A percentile compares a stretch with the other conserved stretches of the same genome.
These are phyloP conservation scores for Trichoderma aggressivum DNA, from an alignment of 2,329 filamentous ascomycete species.

Conservation along the genomic window DNA sequence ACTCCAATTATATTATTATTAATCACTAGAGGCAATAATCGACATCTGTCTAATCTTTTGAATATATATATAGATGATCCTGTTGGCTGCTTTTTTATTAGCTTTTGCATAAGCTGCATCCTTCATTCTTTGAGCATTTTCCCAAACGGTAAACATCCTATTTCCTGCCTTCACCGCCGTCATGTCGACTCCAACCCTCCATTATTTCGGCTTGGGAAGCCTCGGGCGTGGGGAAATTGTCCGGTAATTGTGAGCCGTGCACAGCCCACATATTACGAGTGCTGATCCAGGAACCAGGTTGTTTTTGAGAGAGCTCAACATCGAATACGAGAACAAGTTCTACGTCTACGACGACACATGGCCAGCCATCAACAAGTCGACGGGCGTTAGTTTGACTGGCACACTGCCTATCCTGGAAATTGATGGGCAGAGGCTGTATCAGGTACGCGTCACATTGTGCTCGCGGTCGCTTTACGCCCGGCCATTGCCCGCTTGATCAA, in stretches of 20 bases:
- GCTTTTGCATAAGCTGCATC: not conserved
- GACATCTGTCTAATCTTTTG: not conserved
- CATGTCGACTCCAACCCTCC: not conserved
- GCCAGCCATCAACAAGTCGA: constrained; percentile 26
- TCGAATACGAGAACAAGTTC: constrained; percentile 26
- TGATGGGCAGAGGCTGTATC: constrained; percentile 29
- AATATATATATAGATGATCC: not conserved
- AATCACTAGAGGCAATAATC: not conserved
- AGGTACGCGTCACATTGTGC: constrained; percentile 17
- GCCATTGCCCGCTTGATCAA: constrained; percentile 20
- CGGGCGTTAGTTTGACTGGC: constrained; percentile 30
- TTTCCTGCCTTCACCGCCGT: not conserved
- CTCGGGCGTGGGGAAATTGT: constrained; percentile 9
- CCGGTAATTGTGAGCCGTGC: not conserved
- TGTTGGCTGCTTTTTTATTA: not conserved
- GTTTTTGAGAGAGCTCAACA: constrained; percentile 20
- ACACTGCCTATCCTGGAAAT: constrained; percentile 36
- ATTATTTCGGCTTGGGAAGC: constrained; percentile 6
- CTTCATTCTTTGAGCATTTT: not conserved
- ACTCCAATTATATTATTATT: not conserved
- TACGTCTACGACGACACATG: constrained; percentile 29
- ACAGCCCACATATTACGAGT: not conserved
- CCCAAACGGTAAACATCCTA: not conserved
- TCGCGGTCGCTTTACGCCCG: constrained; percentile 24
- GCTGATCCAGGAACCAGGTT: not conserved